These are phyloP conservation scores for Corymbia calophylla DNA, from an alignment of 441 rosid species.

Conservation along the genomic window DNA sequence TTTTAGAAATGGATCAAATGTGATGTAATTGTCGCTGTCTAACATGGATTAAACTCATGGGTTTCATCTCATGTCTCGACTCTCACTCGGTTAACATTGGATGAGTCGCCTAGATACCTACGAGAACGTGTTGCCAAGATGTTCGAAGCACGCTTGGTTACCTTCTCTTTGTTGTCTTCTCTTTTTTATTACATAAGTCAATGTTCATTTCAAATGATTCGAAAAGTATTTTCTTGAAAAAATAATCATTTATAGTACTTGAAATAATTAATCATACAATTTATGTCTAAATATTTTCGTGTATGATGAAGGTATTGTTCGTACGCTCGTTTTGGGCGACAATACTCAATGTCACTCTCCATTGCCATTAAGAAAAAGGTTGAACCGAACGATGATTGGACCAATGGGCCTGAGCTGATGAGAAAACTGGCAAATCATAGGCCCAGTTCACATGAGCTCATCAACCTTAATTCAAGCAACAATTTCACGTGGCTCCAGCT, in stretches of 20 bases:
- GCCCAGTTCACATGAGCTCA: background rate
- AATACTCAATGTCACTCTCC: background rate
- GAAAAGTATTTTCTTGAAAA: no score
- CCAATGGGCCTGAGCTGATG: background rate
- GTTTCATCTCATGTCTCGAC: background rate
- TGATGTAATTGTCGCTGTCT: background rate
- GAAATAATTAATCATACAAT: no score
- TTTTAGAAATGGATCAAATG: background rate
- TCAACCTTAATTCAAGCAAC: background rate
- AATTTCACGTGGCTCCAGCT: no score
- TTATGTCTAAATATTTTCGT: no score
- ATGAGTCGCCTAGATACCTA: background rate
- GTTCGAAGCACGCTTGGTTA: background rate
- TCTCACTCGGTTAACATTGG: background rate
- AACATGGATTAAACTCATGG: background rate
- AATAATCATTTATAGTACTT: background rate
- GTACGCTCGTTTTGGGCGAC: background rate
- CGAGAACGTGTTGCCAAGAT: background rate
- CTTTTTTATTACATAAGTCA: background rate
- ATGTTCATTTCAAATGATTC: accelerated
- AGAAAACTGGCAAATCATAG: background rate
- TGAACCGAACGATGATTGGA: background rate
- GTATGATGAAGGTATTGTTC: no score
- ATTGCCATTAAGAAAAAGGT: background rate
- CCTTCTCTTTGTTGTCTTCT: background rate